phyloP scores from a whole-genome alignment of 768 basidiomycete species.

The Agaricus sinodeliciosus region DNA sequence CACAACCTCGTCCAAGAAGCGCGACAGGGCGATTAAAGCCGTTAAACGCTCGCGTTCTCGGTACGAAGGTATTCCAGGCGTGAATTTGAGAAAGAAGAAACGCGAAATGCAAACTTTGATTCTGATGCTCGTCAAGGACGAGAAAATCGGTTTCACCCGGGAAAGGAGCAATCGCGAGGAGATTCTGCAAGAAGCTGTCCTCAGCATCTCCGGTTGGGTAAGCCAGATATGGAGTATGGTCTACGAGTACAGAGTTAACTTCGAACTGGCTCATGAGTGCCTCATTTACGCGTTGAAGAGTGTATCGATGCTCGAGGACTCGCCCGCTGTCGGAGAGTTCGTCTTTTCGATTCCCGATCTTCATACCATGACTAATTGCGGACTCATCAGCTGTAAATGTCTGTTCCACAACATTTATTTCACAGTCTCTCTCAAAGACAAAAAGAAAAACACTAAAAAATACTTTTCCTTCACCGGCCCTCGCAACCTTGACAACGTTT shows the following conservation, averaged over 20 bases:
- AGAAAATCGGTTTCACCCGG: constrained; percentile 44
- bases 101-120: constrained; percentile 47
- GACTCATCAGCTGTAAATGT: constrained; percentile 45
- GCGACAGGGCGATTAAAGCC: constrained; percentile 28
- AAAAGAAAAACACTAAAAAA: constrained; percentile 36
- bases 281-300: constrained; percentile 46
- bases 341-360: constrained; percentile 6
- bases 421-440: constrained; percentile 37
- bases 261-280: constrained; percentile 45
- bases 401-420: constrained; percentile 40
- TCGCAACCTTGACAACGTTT: constrained; percentile 34
- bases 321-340: constrained; percentile 32
- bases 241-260: constrained; percentile 52
- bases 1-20: constrained; percentile 28
- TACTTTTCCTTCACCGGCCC: constrained; percentile 43
- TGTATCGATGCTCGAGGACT: constrained; percentile 34
- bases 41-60: constrained; percentile 32
- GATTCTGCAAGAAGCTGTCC: constrained; percentile 47
- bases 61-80: constrained; percentile 33
- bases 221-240: constrained; percentile 57
- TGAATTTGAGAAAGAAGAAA: constrained; percentile 50
- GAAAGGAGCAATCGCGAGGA: constrained; percentile 51
- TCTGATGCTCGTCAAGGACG: constrained; percentile 45
- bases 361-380: neutral
- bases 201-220: constrained; percentile 52